phyloP scores from a whole-genome alignment of 148 eudicot species.

The Beta vulgaris region DNA sequence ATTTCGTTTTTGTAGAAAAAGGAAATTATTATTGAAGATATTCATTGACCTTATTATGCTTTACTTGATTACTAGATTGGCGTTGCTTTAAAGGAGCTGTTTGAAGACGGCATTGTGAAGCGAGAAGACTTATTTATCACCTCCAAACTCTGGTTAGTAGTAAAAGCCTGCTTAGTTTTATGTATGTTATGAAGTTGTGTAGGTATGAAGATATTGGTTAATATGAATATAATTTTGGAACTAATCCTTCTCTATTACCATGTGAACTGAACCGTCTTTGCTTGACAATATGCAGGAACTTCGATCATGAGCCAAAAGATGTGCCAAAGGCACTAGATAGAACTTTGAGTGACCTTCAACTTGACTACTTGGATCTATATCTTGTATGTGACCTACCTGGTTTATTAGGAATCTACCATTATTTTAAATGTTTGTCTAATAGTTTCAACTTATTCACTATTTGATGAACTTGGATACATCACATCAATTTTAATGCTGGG shows the following conservation, averaged over 20 bases:
- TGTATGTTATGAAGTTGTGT: neutral
- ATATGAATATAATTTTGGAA: neutral
- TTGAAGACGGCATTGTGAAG: slow-evolving; percentile 48
- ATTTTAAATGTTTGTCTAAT: neutral
- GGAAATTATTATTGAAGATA: too few relatives aligned
- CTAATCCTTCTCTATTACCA: neutral
- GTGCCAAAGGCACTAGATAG: slow-evolving; percentile 43
- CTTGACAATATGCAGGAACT: slow-evolving; percentile 43
- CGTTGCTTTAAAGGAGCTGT: slow-evolving; percentile 42
- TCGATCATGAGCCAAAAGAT: slow-evolving; percentile 55
- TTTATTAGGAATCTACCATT: neutral
- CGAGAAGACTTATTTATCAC: slow-evolving; percentile 58
- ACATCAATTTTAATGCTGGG: too few relatives aligned
- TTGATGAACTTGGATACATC: too few relatives aligned
- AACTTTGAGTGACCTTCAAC: slow-evolving; percentile 46
- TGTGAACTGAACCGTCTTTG: neutral
- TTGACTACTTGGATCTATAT: slow-evolving; percentile 52
- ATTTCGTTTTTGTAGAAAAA: too few relatives aligned
- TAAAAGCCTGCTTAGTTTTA: neutral
- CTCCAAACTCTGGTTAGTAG: slow-evolving; percentile 53
- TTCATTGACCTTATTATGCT: too few relatives aligned
- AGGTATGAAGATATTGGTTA: neutral
- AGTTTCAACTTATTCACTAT: too few relatives aligned
- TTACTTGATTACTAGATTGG: slow-evolving; percentile 41
- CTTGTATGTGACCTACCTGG: slow-evolving; percentile 34